Evolutionary conservation across 331 rosid genomes (phyloP).

Genomic region (Dryas integrifolia): DNA sequence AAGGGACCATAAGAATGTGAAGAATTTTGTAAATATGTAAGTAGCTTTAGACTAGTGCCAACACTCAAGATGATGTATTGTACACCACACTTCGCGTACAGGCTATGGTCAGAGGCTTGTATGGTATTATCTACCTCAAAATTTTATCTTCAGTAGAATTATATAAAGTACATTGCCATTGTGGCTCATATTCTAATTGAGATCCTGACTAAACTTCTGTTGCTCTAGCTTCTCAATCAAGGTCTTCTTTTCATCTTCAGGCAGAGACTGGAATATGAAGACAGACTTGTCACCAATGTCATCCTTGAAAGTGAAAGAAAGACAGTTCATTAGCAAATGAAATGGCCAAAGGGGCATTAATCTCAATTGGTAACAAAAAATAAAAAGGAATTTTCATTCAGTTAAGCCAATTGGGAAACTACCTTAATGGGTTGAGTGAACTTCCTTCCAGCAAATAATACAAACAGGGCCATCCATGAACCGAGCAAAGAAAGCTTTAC

Average conservation of each 20-base stretch:
- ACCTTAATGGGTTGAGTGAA: constrained; percentile 92
- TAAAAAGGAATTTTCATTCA: not conserved
- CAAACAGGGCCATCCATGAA: constrained; percentile 72
- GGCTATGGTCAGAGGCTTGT: not conserved
- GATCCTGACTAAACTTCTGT: constrained; percentile 29
- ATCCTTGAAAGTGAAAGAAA: constrained; percentile 45
- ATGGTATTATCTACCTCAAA: constrained; percentile 1
- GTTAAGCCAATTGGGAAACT: not conserved
- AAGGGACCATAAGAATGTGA: not conserved
- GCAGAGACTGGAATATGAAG: constrained; percentile 68
- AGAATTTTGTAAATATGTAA: not conserved
- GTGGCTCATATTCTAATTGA: constrained; percentile 1
- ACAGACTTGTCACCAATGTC: constrained; percentile 95
- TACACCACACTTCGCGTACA: too few species aligned
- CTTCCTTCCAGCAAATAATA: constrained; percentile 82
- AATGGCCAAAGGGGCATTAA: not conserved
- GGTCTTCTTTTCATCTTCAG: constrained; percentile 55
- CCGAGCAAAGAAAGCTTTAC: constrained; percentile 61
- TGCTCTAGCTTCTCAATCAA: constrained; percentile 68
- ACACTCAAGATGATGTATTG: too few species aligned
- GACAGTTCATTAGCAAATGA: constrained; percentile 19
- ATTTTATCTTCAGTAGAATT: constrained; percentile 7
- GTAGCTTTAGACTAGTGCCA: constrained; percentile 8
- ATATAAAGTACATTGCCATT: not conserved
- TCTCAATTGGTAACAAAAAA: not conserved